phyloP scores from a whole-genome alignment of 306 rosid species.

The Calophaca sinica region DNA sequence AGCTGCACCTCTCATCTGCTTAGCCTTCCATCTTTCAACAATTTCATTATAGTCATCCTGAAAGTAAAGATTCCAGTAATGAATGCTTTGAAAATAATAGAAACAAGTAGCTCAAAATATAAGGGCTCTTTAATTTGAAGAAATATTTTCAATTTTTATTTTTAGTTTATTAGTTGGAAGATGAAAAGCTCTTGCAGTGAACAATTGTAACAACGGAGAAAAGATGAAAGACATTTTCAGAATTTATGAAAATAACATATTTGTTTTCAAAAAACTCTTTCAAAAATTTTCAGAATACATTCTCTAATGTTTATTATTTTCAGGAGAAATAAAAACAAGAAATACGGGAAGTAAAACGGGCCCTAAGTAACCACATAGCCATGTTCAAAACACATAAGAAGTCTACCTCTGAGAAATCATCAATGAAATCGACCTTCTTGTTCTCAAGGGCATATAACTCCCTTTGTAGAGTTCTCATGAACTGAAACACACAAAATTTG shows the following conservation, averaged over 20 bases:
- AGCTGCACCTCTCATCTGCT: conserved; percentile 58
- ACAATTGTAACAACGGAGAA: no score
- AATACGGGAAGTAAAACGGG: no score
- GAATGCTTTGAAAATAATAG: conserved; percentile 18
- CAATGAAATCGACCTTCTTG: conserved; percentile 66
- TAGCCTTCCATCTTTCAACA: conserved; percentile 69
- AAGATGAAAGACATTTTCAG: no score
- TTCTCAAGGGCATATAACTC: conserved; percentile 74
- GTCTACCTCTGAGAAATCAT: conserved; percentile 76
- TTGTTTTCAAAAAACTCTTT: no score
- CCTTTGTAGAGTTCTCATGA: conserved; percentile 66
- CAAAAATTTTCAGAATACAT: no score
- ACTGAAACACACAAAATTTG: conserved; percentile 56
- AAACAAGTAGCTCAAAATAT: not conserved
- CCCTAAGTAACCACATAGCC: not conserved
- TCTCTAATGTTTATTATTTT: no score
- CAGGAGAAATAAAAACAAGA: no score
- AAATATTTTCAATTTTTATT: no score
- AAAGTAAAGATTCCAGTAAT: conserved; percentile 4
- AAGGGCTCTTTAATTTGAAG: no score
- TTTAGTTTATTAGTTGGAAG: no score
- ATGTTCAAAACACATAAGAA: conserved; percentile 9
- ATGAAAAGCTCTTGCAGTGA: no score
- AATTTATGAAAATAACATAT: no score
- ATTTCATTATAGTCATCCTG: conserved; percentile 70